Conservation (phyloP, 1,284 basidiomycete genomes). For the Cutaneotrichosporon sp. region DNA sequence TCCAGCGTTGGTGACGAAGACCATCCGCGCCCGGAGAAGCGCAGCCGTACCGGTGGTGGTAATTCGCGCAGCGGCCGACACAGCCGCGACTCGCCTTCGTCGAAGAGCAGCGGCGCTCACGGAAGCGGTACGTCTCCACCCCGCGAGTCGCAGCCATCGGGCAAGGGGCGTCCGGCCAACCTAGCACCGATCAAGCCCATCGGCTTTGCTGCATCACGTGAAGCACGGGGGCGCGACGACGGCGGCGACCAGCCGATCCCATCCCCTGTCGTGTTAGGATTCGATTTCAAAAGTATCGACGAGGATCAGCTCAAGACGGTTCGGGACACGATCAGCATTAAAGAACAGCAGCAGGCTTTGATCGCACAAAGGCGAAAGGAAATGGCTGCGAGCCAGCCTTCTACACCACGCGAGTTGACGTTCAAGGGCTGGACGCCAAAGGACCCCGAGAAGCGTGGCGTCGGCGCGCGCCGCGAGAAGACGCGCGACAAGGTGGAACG, state of each 20-base stretch:
- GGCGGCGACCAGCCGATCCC: constrained; percentile 30
- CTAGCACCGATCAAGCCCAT: constrained; percentile 41
- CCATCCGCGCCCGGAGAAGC: constrained; percentile 16
- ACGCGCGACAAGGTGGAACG: constrained; percentile 43
- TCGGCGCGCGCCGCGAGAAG: constrained; percentile 42
- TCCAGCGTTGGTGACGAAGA: constrained; percentile 13
- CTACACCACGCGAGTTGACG: constrained; percentile 39
- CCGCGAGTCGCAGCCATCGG: constrained; percentile 3
- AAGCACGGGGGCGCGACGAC: constrained; percentile 29
- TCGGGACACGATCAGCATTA: constrained; percentile 44
- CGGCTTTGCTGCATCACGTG: constrained; percentile 38
- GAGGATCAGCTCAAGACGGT: constrained; percentile 45
- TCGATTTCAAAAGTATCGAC: constrained; percentile 43
- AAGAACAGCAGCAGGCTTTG: constrained; percentile 45
- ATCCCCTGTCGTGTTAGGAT: constrained; percentile 45
- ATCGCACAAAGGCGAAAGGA: constrained; percentile 42
- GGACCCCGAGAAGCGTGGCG: constrained; percentile 30
- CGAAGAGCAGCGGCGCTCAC: constrained; percentile 9
- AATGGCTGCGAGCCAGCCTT: constrained; percentile 31
- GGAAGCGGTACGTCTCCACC: constrained; percentile 3
- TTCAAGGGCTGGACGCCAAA: constrained; percentile 45
- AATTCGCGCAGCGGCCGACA: constrained; percentile 4
- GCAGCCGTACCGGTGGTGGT: constrained; percentile 6
- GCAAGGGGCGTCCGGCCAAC: constrained; percentile 8
- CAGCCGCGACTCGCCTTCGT: constrained; percentile 15